Conservation (phyloP, 306 rosid genomes). For the Dalbergia cultrata region DNA sequence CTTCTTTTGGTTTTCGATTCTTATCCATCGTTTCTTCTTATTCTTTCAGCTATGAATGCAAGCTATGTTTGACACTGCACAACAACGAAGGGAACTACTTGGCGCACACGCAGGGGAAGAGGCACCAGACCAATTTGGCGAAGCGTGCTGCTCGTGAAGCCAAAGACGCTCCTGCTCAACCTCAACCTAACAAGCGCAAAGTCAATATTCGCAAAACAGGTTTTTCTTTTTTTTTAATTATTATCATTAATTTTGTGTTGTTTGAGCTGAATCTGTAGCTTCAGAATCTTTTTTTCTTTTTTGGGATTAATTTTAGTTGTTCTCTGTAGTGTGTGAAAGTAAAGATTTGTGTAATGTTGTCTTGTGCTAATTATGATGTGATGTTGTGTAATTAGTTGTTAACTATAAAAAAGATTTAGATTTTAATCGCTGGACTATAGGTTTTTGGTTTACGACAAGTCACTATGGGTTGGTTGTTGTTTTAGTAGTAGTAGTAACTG, state of each 20-base stretch:
- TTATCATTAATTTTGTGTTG: not conserved
- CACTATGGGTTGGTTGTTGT: too few species aligned
- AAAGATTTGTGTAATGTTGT: not conserved
- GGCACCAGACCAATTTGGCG: conserved; percentile 94
- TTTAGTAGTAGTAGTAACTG: not conserved
- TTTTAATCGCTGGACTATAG: not conserved
- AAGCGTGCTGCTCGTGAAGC: conserved; percentile 98
- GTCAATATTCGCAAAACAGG: conserved; percentile 83
- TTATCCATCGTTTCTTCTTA: not conserved
- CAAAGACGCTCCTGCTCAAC: conserved; percentile 94
- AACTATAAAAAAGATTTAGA: not conserved
- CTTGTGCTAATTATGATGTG: not conserved
- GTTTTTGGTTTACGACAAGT: too few species aligned
- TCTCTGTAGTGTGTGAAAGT: too few species aligned
- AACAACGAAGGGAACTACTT: conserved; percentile 97
- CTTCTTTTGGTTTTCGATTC: not conserved
- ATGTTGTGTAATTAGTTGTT: not conserved
- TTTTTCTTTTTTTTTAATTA: not conserved
- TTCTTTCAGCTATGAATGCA: conserved; percentile 81
- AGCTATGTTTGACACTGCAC: conserved; percentile 90
- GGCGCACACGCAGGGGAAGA: conserved; percentile 97
- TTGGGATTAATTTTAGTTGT: too few species aligned
- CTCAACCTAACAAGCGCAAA: conserved; percentile 97
- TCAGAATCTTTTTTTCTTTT: not conserved
- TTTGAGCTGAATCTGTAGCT: not conserved